Base-by-base conservation (phyloP, 2,329 filamentous ascomycete species). In the Dactylonectria estremocensis region DNA sequence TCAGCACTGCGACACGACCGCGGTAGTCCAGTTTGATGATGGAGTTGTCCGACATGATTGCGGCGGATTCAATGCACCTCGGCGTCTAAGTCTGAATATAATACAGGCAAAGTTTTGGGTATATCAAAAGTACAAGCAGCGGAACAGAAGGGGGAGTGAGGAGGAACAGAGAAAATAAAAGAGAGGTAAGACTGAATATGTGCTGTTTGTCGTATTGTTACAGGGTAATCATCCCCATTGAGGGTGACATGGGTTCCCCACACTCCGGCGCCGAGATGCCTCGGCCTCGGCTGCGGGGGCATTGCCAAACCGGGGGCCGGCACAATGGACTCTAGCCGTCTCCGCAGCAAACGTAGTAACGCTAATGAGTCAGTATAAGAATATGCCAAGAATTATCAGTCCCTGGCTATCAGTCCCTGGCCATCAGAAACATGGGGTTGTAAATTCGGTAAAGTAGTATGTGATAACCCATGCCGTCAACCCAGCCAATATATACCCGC, bases 1-100 rank as follows among this genome's bases (percentile, higher is more conserved):
- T 97, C 80, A 99, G 91, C 78, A 95, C 89, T 77, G 95, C 83
- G 16, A 83, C 77, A 70, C 82, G 81, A 60, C 80, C 82, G 60
- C 77, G 81, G 71, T 83, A 83, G 67, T 84, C 82, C 66, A 84
- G 68, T 9, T 67, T 74, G 70, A 84, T 77, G 72, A 80, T 74
- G 35, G 77, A 70, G 22, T 74, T 55, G 40, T 67, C 61, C 5
- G 70, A 61, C 72, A 76, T 76, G 46, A 8, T 64, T 37, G 54
- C 28, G 20, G 18, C n/a, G 50, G 50, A 16, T 13, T 2, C 2
- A 18, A 33, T n/a, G 16, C 14, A n/a, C 40, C 40, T n/a, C 5
- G 16, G 14, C 16, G 16, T 43, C 16, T 3, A 43, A 43, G 22
- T 40, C 6, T 14, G 24, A 16, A 37, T 16, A 14, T 18, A 10